Conservation (phyloP, 495 filamentous ascomycete genomes). For the Xylaria grammica region DNA sequence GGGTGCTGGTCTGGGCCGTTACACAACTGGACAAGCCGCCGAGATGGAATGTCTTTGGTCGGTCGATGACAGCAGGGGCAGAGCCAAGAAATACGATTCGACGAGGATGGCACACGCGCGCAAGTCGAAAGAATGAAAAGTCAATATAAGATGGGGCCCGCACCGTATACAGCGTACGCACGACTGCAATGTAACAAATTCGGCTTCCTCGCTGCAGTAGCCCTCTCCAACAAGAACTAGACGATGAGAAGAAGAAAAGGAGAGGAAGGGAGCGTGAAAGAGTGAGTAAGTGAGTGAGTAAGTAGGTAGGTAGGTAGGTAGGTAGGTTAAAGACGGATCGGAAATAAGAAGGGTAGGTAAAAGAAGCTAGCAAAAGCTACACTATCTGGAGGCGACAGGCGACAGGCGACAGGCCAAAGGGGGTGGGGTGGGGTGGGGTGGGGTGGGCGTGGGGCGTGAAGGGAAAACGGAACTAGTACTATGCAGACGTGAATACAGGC, state of each 20-base stretch:
- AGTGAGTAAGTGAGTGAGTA: constrained; percentile 11
- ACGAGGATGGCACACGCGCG: constrained; percentile 16
- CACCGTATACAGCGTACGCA: constrained; percentile 13
- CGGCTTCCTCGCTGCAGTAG: constrained; percentile 12
- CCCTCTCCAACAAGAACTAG: constrained; percentile 13
- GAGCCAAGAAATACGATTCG: constrained; percentile 16
- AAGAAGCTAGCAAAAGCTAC: constrained; percentile 12
- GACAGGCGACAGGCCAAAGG: neutral
- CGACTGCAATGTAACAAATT: constrained; percentile 10
- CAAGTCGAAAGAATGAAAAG: constrained; percentile 15
- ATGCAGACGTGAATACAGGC: neutral
- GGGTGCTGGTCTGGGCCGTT: constrained; percentile 31
- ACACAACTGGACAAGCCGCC: constrained; percentile 28
- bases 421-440: neutral
- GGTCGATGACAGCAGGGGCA: constrained; percentile 28
- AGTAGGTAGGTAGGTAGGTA: constrained; percentile 21
- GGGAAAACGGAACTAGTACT: neutral
- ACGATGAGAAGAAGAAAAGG: constrained; percentile 17
- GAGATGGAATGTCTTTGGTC: constrained; percentile 28
- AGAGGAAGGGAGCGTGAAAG: constrained; percentile 16
- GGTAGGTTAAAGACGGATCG: constrained; percentile 32
- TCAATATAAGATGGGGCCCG: constrained; percentile 17
- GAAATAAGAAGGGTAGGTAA: constrained; percentile 10
- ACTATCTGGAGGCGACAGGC: too few relatives aligned
- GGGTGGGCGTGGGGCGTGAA: neutral